Base-by-base conservation (phyloP, 768 basidiomycete species). In the Tricholoma sp. region DNA sequence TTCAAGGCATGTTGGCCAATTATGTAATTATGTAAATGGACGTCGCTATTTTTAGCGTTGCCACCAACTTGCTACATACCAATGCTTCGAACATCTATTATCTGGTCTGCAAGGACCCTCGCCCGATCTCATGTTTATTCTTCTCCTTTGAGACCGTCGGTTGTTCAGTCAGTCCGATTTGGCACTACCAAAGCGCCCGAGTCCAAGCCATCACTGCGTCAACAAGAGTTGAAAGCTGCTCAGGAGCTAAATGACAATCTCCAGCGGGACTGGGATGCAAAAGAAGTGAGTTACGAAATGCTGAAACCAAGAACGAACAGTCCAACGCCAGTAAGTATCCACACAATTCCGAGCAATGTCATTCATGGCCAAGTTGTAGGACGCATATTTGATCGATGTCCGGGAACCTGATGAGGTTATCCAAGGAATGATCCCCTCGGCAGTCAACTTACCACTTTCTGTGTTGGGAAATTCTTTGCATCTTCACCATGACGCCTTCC, bases 341-440 rank as follows among this genome's bases (percentile, higher is more conserved):
- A 3, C n/a, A 37, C 55, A 45, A 57, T 45, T 21, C 55, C 52
- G 32, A 27, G 56, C 43, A 35, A 54, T 10, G 24, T 22, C 39
- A 19, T 59, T 43, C 54, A 66, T 56, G 29, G 46, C 53, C 47
- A 51, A 63, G 56, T 50, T 46, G 53, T 60, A 92, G 90, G 77
- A 87, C 58, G 76, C 81, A 4, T 90, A 85, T 66, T 67, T 92
- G 46, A 85, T 92, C 63, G 94, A 96, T 64, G 95, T 98, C n/a
- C 86, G 96, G 19, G 95, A 97, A 69, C 90, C 88, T 1, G 84
- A 91, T 61, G 95, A 97, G 69, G 90, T 94, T 45, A 81, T 89
- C 12, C 90, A 93, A 67, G 95, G 95, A 11, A 88, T 88, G 68
- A 96, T 98, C 60, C 95, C 95, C 5, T 93, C 92, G 21, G 82